Base-by-base conservation (phyloP, 345 rosid species). In the Bruguiera parviflora region DNA sequence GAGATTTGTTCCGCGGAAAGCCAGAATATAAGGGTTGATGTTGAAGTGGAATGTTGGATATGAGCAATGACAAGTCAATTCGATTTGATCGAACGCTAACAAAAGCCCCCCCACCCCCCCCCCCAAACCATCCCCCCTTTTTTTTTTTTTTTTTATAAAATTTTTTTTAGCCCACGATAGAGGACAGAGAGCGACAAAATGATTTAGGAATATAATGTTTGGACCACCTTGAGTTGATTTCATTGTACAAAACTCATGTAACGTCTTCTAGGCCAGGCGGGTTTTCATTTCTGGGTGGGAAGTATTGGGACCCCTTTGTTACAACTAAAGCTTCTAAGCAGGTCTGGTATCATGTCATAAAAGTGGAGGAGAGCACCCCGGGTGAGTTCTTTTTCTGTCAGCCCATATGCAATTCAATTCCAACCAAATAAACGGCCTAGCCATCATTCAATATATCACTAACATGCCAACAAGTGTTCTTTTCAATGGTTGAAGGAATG, bases 141-240 rank as follows among this genome's bases (percentile, higher is more conserved):
- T 27, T 27, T 27, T 2, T 1, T 8, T 1, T 8, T 33, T 33
- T 65, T 52, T 13, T n/a, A n/a, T n/a, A n/a, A 11, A 10, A 21
- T 21, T 20, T 11, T 35, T 66, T 5, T 43, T 43, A 27, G 0
- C 18, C 49, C 3, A 13, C 6, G 33, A 47, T 15, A 16, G 8
- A 51, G 25, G 33, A 46, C 21, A 24, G 37, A 6, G 24, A 6
- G 64, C 25, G 73, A 61, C 81, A 73, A 46, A 21, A 43, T 11
- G 49, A 11, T 43, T 43, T 15, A 13, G 18, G 49, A 43, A 43
- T 43, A 43, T 13, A 11, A 43, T 0, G 58, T 28, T 59, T 39
- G 76, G 73, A 71, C 79, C 79, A 68, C 74, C 70, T 67, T 64
- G 73, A 67, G 73, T 79, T 63, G 63, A 66, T 71, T 37, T 51